A percentile compares a stretch with the other conserved stretches of the same genome.
These are phyloP conservation scores for Entrophospora sp. DNA, from an alignment of 192 early-diverging fungal genomes.

Conservation along the genomic window DNA sequence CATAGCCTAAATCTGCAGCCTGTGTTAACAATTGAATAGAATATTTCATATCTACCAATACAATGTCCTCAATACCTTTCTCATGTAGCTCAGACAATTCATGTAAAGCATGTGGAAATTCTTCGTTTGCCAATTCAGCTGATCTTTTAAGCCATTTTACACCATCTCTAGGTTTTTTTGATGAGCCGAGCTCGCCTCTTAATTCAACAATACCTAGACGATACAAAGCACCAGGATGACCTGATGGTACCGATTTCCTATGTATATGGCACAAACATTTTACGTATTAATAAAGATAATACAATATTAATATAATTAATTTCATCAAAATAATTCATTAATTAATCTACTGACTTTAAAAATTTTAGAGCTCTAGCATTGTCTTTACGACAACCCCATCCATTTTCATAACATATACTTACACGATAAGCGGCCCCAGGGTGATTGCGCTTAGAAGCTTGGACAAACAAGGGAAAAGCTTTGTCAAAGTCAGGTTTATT, in stretches of 20 bases:
- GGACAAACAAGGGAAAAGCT: conserved; percentile 53
- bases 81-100: conserved; percentile 47
- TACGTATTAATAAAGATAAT: no score
- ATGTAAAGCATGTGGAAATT: conserved; percentile 49
- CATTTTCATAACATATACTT: conserved; percentile 57
- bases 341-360: conserved; percentile 47
- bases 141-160: conserved; percentile 53
- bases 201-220: conserved; percentile 50
- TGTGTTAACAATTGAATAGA: conserved; percentile 49
- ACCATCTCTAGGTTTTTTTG: conserved; percentile 43
- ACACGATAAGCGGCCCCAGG: conserved; percentile 55
- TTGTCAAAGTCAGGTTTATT: conserved; percentile 61
- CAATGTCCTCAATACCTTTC: conserved; percentile 43
- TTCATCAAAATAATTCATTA: no score
- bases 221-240: conserved; percentile 63
- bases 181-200: conserved; percentile 44
- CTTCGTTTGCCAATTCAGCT: conserved; percentile 42
- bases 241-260: conserved; percentile 56
- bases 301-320: no score
- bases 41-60: conserved; percentile 54
- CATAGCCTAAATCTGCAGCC: conserved; percentile 54
- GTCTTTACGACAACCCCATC: conserved; percentile 49
- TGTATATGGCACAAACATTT: no score
- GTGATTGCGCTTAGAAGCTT: conserved; percentile 59
- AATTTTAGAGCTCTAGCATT: conserved; percentile 49